These are phyloP conservation scores for Amaranthus hypochondriacus DNA, from an alignment of 148 eudicot genomes.

Conservation along the genomic window DNA sequence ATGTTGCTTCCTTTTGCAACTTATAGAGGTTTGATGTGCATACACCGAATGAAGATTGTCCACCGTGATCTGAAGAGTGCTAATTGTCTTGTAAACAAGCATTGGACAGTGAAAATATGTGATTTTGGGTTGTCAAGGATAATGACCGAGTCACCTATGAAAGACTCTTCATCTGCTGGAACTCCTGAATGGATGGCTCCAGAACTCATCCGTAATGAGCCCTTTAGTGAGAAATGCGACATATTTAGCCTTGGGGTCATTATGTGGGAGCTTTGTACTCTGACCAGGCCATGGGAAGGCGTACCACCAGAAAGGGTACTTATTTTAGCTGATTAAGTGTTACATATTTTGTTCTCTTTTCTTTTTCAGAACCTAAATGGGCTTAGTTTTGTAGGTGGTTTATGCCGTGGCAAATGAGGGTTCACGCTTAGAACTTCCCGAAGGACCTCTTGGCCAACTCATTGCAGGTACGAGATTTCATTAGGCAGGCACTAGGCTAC, in stretches of 20 bases:
- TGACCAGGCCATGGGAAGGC: conserved; percentile 85
- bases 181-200: conserved; percentile 99
- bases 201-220: conserved; percentile 86
- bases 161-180: conserved; percentile 84
- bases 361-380: conserved; percentile 1
- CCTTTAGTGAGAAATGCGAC: conserved; percentile 90
- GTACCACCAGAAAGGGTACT: conserved; percentile 82
- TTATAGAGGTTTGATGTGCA: conserved; percentile 89
- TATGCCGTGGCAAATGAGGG: conserved; percentile 87
- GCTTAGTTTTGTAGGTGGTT: conserved; percentile 57
- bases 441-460: conserved; percentile 82
- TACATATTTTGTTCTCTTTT: neutral
- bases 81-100: conserved; percentile 91
- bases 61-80: conserved; percentile 97
- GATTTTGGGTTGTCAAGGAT: conserved; percentile 91
- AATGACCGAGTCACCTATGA: conserved; percentile 45
- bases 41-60: conserved; percentile 94
- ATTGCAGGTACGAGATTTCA: conserved; percentile 52
- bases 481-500: too few relatives aligned
- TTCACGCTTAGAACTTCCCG: conserved; percentile 70
- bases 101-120: conserved; percentile 82
- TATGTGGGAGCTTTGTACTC: conserved; percentile 96
- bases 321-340: neutral
- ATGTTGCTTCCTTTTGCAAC: conserved; percentile 12
- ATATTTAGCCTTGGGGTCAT: conserved; percentile 97